phyloP scores from a whole-genome alignment of 345 rosid species.

The Microcos paniculata region DNA sequence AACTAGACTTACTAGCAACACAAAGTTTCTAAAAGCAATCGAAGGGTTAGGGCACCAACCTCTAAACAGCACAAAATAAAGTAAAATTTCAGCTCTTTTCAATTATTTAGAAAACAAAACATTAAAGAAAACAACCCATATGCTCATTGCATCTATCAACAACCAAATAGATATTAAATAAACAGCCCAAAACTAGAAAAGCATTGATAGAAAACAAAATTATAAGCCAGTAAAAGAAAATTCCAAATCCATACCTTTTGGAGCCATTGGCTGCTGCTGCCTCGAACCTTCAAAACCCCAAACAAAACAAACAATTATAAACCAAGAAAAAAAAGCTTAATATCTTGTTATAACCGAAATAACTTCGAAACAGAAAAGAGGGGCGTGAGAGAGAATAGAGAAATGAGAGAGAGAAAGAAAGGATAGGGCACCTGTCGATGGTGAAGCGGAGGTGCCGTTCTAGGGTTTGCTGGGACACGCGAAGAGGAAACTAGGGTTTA shows the following conservation, averaged over 20 bases:
- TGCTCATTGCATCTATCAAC: background rate
- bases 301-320: background rate
- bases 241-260: constrained; percentile 15
- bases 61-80: background rate
- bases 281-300: constrained; percentile 8
- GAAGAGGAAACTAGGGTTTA: constrained; percentile 28
- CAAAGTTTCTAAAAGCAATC: background rate
- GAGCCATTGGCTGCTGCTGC: constrained; percentile 12
- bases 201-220: background rate
- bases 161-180: background rate
- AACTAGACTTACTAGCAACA: background rate
- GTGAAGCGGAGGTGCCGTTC: constrained; percentile 18
- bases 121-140: background rate
- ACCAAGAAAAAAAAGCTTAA: background rate
- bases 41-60: background rate
- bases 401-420: background rate
- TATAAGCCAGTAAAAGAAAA: background rate
- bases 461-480: constrained; percentile 27
- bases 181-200: background rate
- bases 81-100: background rate
- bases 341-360: background rate
- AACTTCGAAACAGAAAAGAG: background rate
- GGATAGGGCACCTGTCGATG: constrained; percentile 24
- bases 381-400: background rate
- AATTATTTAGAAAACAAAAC: background rate